Evolutionary conservation across 306 rosid genomes (phyloP).

Genomic region (Quercus parvula): DNA sequence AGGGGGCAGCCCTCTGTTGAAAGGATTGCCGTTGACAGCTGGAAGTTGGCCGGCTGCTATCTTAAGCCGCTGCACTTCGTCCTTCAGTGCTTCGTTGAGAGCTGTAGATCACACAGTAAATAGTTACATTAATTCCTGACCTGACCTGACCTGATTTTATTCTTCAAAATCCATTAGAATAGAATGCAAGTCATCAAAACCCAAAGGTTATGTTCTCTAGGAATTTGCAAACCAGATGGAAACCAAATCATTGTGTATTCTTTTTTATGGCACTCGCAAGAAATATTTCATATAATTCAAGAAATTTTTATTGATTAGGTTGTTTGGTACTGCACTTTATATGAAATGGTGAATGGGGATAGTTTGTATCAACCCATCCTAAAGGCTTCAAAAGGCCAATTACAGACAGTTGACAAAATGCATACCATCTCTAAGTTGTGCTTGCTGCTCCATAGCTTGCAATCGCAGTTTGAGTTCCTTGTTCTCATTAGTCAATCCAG

Average conservation of each 20-base stretch:
- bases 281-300: background rate
- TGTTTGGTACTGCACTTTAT: slow-evolving; percentile 1
- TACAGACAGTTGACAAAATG: slow-evolving; percentile 6
- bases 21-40: slow-evolving; percentile 47
- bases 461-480: slow-evolving; percentile 87
- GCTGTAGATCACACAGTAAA: slow-evolving; percentile 38
- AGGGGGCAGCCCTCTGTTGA: slow-evolving; percentile 53
- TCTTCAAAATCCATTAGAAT: background rate
- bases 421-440: slow-evolving; percentile 89
- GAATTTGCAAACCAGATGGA: background rate
- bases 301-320: background rate
- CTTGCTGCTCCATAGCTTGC: slow-evolving; percentile 88
- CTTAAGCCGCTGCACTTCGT: slow-evolving; percentile 91
- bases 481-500: slow-evolving; percentile 63
- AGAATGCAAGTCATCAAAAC: background rate
- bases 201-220: background rate
- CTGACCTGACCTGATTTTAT: background rate
- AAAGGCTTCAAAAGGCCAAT: background rate
- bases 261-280: background rate
- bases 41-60: slow-evolving; percentile 46
- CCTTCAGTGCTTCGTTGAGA: slow-evolving; percentile 72
- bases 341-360: background rate
- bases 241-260: background rate
- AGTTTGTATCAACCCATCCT: background rate
- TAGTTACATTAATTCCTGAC: background rate